Evolutionary conservation across 2,329 filamentous ascomycete genomes (phyloP), one percentile per base, ranked within the genome.

Genomic region (Atkinsonella texensis): DNA sequence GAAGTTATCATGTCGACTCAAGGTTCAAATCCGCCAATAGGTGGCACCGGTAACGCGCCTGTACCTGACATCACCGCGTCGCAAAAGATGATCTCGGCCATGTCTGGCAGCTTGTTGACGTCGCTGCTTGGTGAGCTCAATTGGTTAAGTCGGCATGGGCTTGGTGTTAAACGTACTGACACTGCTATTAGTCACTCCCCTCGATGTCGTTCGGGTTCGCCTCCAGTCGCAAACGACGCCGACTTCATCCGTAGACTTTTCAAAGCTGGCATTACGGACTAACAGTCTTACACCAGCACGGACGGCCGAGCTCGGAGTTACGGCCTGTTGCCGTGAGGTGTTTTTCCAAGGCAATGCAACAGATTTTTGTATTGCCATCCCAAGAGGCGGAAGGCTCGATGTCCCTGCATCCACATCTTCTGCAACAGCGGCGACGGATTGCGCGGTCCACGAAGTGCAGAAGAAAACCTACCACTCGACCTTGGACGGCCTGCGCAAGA

Each of bases 31-130:
- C 55, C 12, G 57, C 58, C 43, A 48, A 53, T 23, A 50, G 58
- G 15, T 46, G 46, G 46, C 23, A 58, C 52, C 49, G 49, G 47
- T 48, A 57, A 56, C 50, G 66, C 66, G 52, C 68, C 70, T 51
- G 70, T 74, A 39, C 68, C 75, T 28, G 83, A 91, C 55, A 88
- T 94, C 57, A 89, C 90, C 5, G 79, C 89, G 20, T 70, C 77
- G 12, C 91, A 97, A 72, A 93, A 91, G 73, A 98, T 98, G 93
- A 68, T 95, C 51, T 95, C 91, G 52, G 93, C 93, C 48, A 87
- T 91, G 58, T 85, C 85, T 51, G 93, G 93, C 54, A 97, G 90
- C 68, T 70, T 98, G 52, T 68, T 97, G 56, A 97, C 91, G 9
- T 93, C 89, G 18, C 69, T 97, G 28, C 77, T 97, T 42, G 88